A percentile compares a stretch with the other conserved stretches of the same genome.
Conservation (phyloP, 2,329 filamentous ascomycete species). For the Harringtonia aguacate region DNA sequence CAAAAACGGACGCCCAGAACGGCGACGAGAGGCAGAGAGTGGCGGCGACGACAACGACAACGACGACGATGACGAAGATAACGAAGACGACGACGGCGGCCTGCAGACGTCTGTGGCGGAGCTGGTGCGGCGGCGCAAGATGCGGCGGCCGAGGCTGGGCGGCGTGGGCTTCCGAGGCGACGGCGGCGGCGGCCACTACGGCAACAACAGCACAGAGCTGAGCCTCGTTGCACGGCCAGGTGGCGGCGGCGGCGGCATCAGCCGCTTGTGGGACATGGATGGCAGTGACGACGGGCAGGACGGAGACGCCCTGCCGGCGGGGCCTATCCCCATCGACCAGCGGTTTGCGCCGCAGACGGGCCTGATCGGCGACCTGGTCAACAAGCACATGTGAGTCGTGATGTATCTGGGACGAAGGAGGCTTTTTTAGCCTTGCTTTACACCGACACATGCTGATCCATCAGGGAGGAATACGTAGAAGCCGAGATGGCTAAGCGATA, state of each 20-base stretch:
- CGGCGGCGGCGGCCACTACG: constrained; percentile 8
- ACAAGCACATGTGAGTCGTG: constrained; percentile 75
- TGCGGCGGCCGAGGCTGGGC: constrained; percentile 35
- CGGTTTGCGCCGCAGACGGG: constrained; percentile 68
- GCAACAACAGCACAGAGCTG: not conserved
- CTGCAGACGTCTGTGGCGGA: constrained; percentile 28
- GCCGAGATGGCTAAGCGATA: constrained; percentile 60
- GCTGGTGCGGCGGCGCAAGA: constrained; percentile 41
- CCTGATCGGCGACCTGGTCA: constrained; percentile 50
- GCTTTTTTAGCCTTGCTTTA: not conserved
- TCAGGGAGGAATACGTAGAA: constrained; percentile 80
- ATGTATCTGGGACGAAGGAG: constrained; percentile 7
- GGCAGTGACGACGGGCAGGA: too few relatives aligned
- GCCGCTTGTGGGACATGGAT: too few relatives aligned
- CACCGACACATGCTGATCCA: constrained; percentile 54
- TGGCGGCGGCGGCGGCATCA: too few relatives aligned
- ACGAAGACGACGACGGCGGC: constrained; percentile 4
- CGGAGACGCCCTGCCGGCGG: not conserved
- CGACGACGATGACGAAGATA: constrained; percentile 8
- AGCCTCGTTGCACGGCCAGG: too few relatives aligned
- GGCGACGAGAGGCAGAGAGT: not conserved
- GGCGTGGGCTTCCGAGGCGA: constrained; percentile 45
- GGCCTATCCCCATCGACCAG: constrained; percentile 7
- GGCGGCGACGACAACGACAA: constrained; percentile 1
- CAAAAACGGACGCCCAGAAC: not conserved